Evolutionary conservation across 805 yeast species (phyloP), one percentile per base, ranked within the genome.

Genomic region (Candida ipomoeae): DNA sequence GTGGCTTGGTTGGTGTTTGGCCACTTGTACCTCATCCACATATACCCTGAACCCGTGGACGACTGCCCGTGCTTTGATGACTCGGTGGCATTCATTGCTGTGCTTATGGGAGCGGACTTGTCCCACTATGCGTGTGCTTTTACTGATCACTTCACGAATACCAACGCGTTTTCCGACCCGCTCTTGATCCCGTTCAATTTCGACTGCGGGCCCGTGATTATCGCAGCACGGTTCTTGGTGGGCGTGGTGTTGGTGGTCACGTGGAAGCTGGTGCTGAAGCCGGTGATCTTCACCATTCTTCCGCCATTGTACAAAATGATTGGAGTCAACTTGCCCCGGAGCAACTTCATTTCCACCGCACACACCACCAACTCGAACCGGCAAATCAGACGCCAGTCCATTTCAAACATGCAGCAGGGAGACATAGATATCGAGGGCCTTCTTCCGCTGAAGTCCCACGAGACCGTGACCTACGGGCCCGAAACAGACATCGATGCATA

Each of bases 1-100:
- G 48, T 78, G 0, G 11, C 64, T 0, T 57, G 75, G 1, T 61
- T 81, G 1, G 58, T 72, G 0, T 58, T 72, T 21, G 73, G 77
- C 1, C 75, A 76, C 57, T 62, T 84, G 40, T 53, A 69, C 1
- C 60, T 86, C 33, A 77, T 91, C 20, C 83, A 85, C 58, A 66
- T 75, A 39, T 96, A 90, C 67, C 87, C 90, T 0, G 81, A 79
- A 51, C 98, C 98, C 1, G 83, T 87, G 18, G 99, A 94, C 59
- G 86, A 84, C 57, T 92, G 99, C 63, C 99, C 99, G 1, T 94
- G 99, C 65, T 92, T 85, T 62, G 97, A 91, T 62, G 99, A 92
- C 64, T 82, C 90, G 17, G 96, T 92, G 31, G 96, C 98, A 5
- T 92, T 92, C 60, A 71, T 91, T 47, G 96, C 96, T 3, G 97